A percentile compares a stretch with the other conserved stretches of the same genome.
Evolutionary conservation across 257 asterid species (phyloP).

Genomic region (Plantago major): DNA sequence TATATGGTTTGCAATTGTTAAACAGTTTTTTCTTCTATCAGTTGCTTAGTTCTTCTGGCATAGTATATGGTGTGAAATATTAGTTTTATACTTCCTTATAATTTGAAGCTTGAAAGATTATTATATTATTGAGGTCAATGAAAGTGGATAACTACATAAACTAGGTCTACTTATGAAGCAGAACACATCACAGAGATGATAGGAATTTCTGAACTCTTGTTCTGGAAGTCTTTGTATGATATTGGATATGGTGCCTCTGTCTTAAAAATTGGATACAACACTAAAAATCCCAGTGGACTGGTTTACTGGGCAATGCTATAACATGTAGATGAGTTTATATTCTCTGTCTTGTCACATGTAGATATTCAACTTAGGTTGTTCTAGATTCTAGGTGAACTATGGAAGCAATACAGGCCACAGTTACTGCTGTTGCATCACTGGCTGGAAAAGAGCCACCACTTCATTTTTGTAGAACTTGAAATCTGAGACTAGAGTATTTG

Average conservation of each 20-base stretch:
- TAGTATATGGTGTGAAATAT: too few species aligned
- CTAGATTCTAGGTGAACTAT: too few species aligned
- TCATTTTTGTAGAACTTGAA: background rate
- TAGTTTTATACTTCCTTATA: too few species aligned
- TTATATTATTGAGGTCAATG: too few species aligned
- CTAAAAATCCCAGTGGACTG: too few species aligned
- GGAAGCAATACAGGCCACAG: background rate
- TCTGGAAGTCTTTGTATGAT: background rate
- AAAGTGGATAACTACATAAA: background rate
- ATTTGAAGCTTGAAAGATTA: background rate
- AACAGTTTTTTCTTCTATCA: background rate
- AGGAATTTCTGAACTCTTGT: background rate
- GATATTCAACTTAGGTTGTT: too few species aligned
- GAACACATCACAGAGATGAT: constrained; percentile 3
- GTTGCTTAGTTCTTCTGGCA: too few species aligned
- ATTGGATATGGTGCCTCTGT: background rate
- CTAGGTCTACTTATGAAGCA: background rate
- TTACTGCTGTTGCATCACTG: background rate
- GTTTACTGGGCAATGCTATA: too few species aligned
- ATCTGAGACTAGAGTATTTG: background rate
- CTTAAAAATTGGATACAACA: too few species aligned
- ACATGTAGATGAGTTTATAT: too few species aligned
- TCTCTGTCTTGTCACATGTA: too few species aligned
- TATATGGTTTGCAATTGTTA: constrained; percentile 9
- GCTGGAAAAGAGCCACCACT: background rate